These are phyloP conservation scores for Saprolegnia parasitica DNA, from an alignment of 352 stramenopile genomes.

Conservation along the genomic window DNA sequence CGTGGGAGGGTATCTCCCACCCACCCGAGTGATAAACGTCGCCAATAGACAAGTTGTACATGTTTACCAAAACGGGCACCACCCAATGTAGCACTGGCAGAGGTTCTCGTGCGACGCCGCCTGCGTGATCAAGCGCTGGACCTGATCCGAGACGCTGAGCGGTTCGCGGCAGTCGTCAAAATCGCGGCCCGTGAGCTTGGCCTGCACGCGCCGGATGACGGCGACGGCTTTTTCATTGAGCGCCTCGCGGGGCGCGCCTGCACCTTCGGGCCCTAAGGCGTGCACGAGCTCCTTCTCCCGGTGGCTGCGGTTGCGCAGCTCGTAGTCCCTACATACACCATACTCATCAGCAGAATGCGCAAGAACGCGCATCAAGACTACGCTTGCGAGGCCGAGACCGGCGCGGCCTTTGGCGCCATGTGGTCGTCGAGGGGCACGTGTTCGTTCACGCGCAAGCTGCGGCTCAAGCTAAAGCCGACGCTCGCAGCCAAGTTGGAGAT, in stretches of 20 bases:
- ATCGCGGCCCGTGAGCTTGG: constrained; percentile 98
- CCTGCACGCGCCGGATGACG: constrained; percentile 97
- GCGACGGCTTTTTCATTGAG: constrained; percentile 95
- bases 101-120: constrained; percentile 98
- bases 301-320: constrained; percentile 53
- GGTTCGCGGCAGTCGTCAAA: constrained; percentile 80
- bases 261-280: constrained; percentile 73
- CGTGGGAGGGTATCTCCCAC: no score
- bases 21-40: no score
- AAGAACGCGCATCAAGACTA: neutral
- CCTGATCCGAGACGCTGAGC: constrained; percentile 70
- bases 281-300: constrained; percentile 77
- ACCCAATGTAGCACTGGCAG: constrained; percentile 98
- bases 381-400: constrained; percentile 15
- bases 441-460: constrained; percentile 38
- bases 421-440: neutral
- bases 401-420: neutral
- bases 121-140: constrained; percentile 97
- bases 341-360: neutral
- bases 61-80: constrained; percentile 89
- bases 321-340: constrained; percentile 11
- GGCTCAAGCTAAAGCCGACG: constrained; percentile 60
- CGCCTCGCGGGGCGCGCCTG: constrained; percentile 71
- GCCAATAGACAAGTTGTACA: neutral
- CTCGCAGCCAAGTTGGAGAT: constrained; percentile 80